Percentiles rank a stretch among this genome's conserved stretches.
Conservation (phyloP, 202 grass and related monocot genomes). For the Carex arenaria region DNA sequence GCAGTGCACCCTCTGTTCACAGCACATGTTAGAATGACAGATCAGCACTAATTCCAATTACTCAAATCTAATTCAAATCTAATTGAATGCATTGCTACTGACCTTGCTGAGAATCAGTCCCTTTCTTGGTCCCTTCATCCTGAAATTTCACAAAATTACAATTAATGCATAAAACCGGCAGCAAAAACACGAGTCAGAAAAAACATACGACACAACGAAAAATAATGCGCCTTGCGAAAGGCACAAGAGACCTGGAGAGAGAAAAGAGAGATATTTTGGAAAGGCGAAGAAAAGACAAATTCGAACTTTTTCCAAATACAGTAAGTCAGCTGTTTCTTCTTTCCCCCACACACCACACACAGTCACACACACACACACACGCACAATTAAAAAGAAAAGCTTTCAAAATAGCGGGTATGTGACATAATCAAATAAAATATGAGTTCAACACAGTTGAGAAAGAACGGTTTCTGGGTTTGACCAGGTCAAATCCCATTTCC, state of each 20-base stretch:
- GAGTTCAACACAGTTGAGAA: slow-evolving; percentile 6
- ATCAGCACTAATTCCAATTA: slow-evolving; percentile 40
- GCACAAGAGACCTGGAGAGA: slow-evolving; percentile 18
- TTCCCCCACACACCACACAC: not conserved
- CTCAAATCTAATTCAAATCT: slow-evolving; percentile 32
- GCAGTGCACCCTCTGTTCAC: slow-evolving; percentile 15
- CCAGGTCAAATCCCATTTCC: slow-evolving; percentile 26
- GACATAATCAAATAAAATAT: not conserved
- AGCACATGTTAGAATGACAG: slow-evolving; percentile 40
- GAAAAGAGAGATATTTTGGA: slow-evolving; percentile 6
- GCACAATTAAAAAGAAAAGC: not conserved
- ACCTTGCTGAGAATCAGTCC: slow-evolving; percentile 34
- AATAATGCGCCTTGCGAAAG: not conserved
- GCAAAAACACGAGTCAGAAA: not conserved
- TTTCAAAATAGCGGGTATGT: not conserved
- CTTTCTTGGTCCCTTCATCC: slow-evolving; percentile 26
- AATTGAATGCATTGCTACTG: slow-evolving; percentile 12
- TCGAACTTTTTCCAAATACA: slow-evolving; percentile 17
- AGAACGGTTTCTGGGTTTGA: not conserved
- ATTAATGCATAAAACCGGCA: not conserved
- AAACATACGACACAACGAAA: not conserved
- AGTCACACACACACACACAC: too few relatives aligned
- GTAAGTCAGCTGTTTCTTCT: slow-evolving; percentile 23
- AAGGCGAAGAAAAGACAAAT: slow-evolving; percentile 10
- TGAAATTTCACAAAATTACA: slow-evolving; percentile 14